Evolutionary conservation across 164 flowering plant species (phyloP).

Genomic region (Chloranthus sessilifolius): DNA sequence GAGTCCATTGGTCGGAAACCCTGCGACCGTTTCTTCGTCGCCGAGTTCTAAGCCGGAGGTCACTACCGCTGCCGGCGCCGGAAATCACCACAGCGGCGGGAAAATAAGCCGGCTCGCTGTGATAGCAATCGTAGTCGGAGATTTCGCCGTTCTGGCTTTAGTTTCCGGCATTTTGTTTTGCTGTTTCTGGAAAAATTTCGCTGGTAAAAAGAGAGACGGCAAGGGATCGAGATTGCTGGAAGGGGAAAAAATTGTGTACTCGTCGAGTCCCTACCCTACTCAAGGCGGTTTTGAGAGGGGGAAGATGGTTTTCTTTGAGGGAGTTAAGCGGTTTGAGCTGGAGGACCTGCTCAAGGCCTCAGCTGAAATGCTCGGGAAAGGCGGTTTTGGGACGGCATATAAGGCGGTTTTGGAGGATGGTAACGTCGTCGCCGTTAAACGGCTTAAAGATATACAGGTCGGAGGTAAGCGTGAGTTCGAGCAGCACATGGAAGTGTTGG

Average conservation of each 20-base stretch:
- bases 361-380: conserved; percentile 95
- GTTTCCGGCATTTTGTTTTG: conserved; percentile 56
- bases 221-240: conserved; percentile 30
- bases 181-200: conserved; percentile 55
- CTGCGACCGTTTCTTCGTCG: conserved; percentile 37
- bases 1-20: conserved; percentile 11
- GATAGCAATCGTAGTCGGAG: conserved; percentile 60
- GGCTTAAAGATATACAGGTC: conserved; percentile 52
- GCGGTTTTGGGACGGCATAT: conserved; percentile 83
- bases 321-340: conserved; percentile 65
- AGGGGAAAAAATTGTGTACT: conserved; percentile 63
- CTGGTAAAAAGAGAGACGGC: conserved; percentile 13
- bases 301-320: conserved; percentile 74
- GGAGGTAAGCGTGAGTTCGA: conserved; percentile 72
- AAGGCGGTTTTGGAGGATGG: conserved; percentile 86
- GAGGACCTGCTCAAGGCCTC: conserved; percentile 88
- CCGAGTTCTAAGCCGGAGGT: conserved; percentile 37
- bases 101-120: conserved; percentile 47
- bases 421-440: conserved; percentile 74
- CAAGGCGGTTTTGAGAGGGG: conserved; percentile 54
- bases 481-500: conserved; percentile 72
- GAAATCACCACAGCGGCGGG: conserved; percentile 8
- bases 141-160: conserved; percentile 42
- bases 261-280: conserved; percentile 49
- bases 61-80: conserved; percentile 3